Percentiles rank a stretch among this genome's conserved stretches.
These are phyloP conservation scores for Lentinula detonsa DNA, from an alignment of 768 basidiomycete genomes.

Conservation along the genomic window DNA sequence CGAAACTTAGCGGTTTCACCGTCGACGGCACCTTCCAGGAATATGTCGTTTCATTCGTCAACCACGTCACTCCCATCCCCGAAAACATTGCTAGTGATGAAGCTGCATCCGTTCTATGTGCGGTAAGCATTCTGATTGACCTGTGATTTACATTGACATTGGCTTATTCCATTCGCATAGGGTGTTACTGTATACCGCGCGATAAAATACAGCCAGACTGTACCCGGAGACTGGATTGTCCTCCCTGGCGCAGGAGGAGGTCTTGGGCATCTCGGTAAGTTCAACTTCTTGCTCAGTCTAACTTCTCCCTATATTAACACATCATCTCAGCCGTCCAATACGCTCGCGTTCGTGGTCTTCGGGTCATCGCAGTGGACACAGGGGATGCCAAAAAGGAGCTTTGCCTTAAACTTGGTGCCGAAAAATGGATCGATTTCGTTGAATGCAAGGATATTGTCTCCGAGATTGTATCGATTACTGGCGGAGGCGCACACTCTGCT, in stretches of 20 bases:
- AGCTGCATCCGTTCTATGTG: slow-evolving; percentile 75
- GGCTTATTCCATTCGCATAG: neutral
- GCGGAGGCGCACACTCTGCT: slow-evolving; percentile 72
- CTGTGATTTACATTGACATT: neutral
- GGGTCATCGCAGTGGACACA: slow-evolving; percentile 67
- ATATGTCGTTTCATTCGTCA: slow-evolving; percentile 65
- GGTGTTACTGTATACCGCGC: slow-evolving; percentile 89
- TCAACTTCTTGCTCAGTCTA: neutral
- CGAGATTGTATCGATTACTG: slow-evolving; percentile 55
- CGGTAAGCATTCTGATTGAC: slow-evolving; percentile 15
- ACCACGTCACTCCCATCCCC: slow-evolving; percentile 78
- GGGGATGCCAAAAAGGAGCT: slow-evolving; percentile 69
- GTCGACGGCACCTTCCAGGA: slow-evolving; percentile 75
- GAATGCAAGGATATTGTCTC: slow-evolving; percentile 51
- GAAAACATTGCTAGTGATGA: slow-evolving; percentile 54
- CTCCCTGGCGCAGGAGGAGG: slow-evolving; percentile 79
- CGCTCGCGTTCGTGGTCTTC: slow-evolving; percentile 69
- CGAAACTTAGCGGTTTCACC: slow-evolving; percentile 62
- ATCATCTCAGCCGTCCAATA: slow-evolving; percentile 60
- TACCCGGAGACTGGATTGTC: slow-evolving; percentile 70
- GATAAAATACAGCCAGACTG: slow-evolving; percentile 63
- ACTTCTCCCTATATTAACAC: neutral
- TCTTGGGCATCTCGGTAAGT: slow-evolving; percentile 70
- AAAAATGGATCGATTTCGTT: slow-evolving; percentile 77
- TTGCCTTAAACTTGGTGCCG: slow-evolving; percentile 44